Conservation (phyloP, 2,329 filamentous ascomycete genomes). For the Sclerotinia glacialis region DNA sequence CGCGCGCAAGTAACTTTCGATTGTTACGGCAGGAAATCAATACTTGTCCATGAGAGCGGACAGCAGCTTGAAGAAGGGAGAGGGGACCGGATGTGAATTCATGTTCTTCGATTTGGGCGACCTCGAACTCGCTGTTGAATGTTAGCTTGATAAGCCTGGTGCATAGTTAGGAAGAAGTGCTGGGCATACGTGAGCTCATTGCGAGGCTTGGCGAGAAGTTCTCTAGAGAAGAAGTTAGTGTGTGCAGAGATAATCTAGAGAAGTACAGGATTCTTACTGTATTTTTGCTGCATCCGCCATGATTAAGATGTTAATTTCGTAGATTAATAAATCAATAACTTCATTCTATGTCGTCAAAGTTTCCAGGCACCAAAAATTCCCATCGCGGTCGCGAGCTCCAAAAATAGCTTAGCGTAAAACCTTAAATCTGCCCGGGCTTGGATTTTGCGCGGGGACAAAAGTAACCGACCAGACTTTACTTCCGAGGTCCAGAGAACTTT, state of each 20-base stretch:
- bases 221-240: slow-evolving; percentile 51
- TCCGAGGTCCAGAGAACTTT: slow-evolving; percentile 21
- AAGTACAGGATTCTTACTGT: slow-evolving; percentile 49
- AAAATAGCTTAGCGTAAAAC: slow-evolving; percentile 31
- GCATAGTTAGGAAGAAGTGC: slow-evolving; percentile 19
- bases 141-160: slow-evolving; percentile 32
- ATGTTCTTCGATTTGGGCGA: slow-evolving; percentile 75
- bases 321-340: slow-evolving; percentile 23
- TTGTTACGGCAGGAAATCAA: slow-evolving; percentile 98
- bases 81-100: slow-evolving; percentile 78
- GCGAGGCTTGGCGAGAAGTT: slow-evolving; percentile 84
- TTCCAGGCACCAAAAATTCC: slow-evolving; percentile 28
- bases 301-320: slow-evolving; percentile 36
- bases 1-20: slow-evolving; percentile 91
- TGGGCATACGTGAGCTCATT: slow-evolving; percentile 80
- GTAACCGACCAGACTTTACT: slow-evolving; percentile 24
- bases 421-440: slow-evolving; percentile 21
- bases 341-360: slow-evolving; percentile 24
- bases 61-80: slow-evolving; percentile 94
- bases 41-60: slow-evolving; percentile 90
- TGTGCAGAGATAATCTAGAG: not conserved
- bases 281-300: slow-evolving; percentile 70
- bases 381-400: slow-evolving; percentile 24
- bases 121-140: slow-evolving; percentile 75
- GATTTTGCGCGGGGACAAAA: slow-evolving; percentile 19